Base-by-base conservation (phyloP, 768 basidiomycete genomes). In the Russula lepida region DNA sequence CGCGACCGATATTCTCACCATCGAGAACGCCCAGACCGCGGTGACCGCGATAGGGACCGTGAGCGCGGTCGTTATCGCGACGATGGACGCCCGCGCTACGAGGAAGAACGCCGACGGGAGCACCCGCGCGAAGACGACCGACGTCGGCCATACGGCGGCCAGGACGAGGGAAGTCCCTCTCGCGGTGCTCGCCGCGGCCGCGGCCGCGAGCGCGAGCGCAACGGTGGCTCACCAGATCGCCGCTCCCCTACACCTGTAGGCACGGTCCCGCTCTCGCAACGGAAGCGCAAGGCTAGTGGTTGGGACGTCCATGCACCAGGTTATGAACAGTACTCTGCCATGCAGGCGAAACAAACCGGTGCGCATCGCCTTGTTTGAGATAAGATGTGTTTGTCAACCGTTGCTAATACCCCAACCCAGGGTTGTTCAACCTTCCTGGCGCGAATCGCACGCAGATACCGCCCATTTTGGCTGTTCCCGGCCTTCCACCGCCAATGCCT, bases 291-390 rank as follows among this genome's bases (percentile, higher is more conserved):
- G 68, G 89, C 92, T 6, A 93, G 92, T 48, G 90, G 91, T 0
- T 99, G 97, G 97, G 93, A 99, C 73, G 88, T 97, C 23, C 89
- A 93, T 73, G 92, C 95, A 19, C 89, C 91, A 3, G 94, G 94
- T 4, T 98, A 97, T 66, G 95, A 98, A 69, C 89, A 90, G 67
- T 92, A 97, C 68, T 88, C 87, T 5, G 93, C 95, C 17, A 81
- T 93, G 79, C 94, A 98, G 71, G 97, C 97, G n/a, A 99, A 99
- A 74, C 89, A 93, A 76, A 98, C 95, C 46, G 97, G 95, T 92
- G 66, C 59, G 73, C 66, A 35, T 23, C 8, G 35, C 49, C 15
- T 39, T 37, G 19, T 19, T n/a, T 19, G n/a, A n/a, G n/a, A n/a
- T n/a, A n/a, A 12, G 2, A 13, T 52, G 32, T 28, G n/a, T 39